Base-by-base conservation (phyloP, 768 basidiomycete genomes). In the Agrocybe praecox region DNA sequence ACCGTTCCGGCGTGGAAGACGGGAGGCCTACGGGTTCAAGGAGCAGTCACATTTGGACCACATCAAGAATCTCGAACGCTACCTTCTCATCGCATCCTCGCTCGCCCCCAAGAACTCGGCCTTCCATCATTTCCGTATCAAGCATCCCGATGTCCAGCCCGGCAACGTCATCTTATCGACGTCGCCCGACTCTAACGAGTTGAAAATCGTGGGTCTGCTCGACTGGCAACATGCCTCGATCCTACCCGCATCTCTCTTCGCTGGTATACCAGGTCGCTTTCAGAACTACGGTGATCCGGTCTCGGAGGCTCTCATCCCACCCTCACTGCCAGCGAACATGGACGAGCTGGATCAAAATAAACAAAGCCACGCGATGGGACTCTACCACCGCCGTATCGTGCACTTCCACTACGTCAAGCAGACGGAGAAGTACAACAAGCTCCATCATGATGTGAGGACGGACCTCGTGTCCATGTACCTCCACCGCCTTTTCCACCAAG, bases 181-280 rank as follows among this genome's bases (percentile, higher is more conserved):
- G 63, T 83, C 80, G 67, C 56, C 78, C 53, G 80, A 74, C 68
- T 81, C 78, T 65, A 54, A 36, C 52, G 19, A 53, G 51, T n/a
- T 55, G 64, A 44, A 76, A 34, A 55, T 83, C 65, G 71, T 76
- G 56, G 57, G 80, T 71, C 62, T 82, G 68, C 12, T 81, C 53
- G 81, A 82, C 76, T 83, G 80, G 82, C 81, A 84, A 73, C 80
- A 83, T 69, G 57, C 83, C 60, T 70, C 80, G 4, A 79, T 84
- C 72, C 74, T 83, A 34, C 81, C 83, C 63, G 10, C 52, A 62
- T 84, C 79, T 71, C 81, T 84, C 74, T 74, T 74, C 58, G 73
- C 77, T 34, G 73, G 76, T 62, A 67, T 79, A 68, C 81, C 80
- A 43, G 18, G 68, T 58, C 69, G 65, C 21, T 52, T 83, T 0